These are phyloP conservation scores for Ophiocordyceps camponoti-saundersi DNA, from an alignment of 2,329 filamentous ascomycete species.

Conservation along the genomic window DNA sequence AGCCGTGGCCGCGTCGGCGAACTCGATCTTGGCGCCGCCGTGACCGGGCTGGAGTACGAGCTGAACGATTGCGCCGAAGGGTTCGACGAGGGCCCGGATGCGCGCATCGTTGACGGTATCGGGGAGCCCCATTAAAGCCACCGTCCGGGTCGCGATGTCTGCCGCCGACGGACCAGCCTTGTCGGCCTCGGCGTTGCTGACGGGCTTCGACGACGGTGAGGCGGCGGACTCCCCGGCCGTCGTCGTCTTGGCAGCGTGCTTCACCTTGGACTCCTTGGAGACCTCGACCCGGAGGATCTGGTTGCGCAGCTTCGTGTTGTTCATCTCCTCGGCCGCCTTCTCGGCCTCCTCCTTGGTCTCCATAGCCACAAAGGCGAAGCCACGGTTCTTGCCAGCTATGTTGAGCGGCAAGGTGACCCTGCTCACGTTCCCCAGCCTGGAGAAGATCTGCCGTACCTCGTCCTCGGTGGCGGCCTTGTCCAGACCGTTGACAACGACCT, in stretches of 20 bases:
- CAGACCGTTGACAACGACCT: conserved; percentile 62
- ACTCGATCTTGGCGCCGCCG: conserved; percentile 76
- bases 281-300: conserved; percentile 51
- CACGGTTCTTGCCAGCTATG: conserved; percentile 51
- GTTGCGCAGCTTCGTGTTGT: conserved; percentile 53
- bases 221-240: not conserved
- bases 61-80: conserved; percentile 55
- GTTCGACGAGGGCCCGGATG: conserved; percentile 54
- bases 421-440: conserved; percentile 59
- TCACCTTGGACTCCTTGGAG: conserved; percentile 38
- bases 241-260: conserved; percentile 30
- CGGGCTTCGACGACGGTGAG: conserved; percentile 13
- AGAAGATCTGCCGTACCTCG: conserved; percentile 55
- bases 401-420: conserved; percentile 55
- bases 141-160: conserved; percentile 48
- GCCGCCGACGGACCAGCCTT: conserved; percentile 20
- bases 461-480: conserved; percentile 44
- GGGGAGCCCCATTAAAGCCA: conserved; percentile 71
- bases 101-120: conserved; percentile 86
- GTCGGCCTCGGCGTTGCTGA: conserved; percentile 16
- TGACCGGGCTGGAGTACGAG: conserved; percentile 67
- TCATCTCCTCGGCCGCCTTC: conserved; percentile 46
- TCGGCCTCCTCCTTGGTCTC: conserved; percentile 51
- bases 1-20: conserved; percentile 48
- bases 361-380: conserved; percentile 69